phyloP scores from a whole-genome alignment of 2,329 filamentous ascomycete genomes.

The Sporothrix inflata region DNA sequence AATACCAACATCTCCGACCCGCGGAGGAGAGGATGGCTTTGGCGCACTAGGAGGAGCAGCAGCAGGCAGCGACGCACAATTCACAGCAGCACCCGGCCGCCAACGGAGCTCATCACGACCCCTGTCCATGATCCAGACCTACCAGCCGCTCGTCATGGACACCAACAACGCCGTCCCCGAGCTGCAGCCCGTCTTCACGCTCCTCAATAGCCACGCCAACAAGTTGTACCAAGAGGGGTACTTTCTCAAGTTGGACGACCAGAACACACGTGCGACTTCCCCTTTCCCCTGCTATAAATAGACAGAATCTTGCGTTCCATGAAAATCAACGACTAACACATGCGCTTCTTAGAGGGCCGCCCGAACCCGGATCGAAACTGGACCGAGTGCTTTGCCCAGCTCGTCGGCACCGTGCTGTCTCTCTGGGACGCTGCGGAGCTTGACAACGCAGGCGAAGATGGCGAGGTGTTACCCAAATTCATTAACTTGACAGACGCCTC shows the following conservation, averaged over 20 bases:
- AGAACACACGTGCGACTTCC: conserved; percentile 76
- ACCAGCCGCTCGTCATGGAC: conserved; percentile 85
- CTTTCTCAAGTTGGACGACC: conserved; percentile 93
- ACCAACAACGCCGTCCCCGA: conserved; percentile 87
- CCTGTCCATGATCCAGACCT: conserved; percentile 82
- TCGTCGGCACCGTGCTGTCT: conserved; percentile 92
- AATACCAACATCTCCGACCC: conserved; percentile 36
- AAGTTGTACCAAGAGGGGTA: conserved; percentile 98
- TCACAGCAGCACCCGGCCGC: conserved; percentile 43
- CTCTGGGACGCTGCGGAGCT: conserved; percentile 94
- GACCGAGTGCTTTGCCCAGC: conserved; percentile 96
- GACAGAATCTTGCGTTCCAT: neutral
- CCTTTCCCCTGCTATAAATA: neutral
- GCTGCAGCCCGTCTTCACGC: conserved; percentile 90
- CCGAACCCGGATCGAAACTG: conserved; percentile 85
- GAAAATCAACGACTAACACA: conserved; percentile 36
- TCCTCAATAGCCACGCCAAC: conserved; percentile 91
- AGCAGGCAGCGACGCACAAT: conserved; percentile 45
- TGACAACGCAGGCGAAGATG: conserved; percentile 82
- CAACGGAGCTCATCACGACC: conserved; percentile 65
- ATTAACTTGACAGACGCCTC: conserved; percentile 97
- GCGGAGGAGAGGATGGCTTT: conserved; percentile 47
- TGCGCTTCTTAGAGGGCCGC: conserved; percentile 69
- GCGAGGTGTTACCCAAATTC: conserved; percentile 61
- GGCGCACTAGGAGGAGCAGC: conserved; percentile 32